These are phyloP conservation scores for Metarhizium humberi DNA, from an alignment of 2,329 filamentous ascomycete genomes.

Conservation along the genomic window DNA sequence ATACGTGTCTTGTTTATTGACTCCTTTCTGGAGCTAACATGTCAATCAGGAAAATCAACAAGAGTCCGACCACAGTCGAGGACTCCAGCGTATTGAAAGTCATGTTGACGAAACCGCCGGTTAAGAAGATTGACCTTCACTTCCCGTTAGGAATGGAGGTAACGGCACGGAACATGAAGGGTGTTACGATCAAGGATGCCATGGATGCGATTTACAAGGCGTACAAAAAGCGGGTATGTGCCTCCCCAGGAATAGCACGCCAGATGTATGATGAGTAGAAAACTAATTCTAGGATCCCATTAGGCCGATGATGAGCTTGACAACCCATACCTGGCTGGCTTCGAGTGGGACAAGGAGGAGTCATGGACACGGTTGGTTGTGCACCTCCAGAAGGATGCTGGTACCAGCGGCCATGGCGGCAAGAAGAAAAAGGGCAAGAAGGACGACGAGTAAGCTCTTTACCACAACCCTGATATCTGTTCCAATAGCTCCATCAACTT, in stretches of 20 bases:
- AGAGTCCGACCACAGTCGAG: slow-evolving; percentile 66
- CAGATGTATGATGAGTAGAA: background rate
- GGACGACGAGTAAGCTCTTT: slow-evolving; percentile 35
- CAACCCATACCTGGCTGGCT: slow-evolving; percentile 77
- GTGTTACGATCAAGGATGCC: slow-evolving; percentile 95
- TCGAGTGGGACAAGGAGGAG: slow-evolving; percentile 94
- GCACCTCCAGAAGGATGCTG: slow-evolving; percentile 67
- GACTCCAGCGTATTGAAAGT: slow-evolving; percentile 80
- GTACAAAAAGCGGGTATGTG: slow-evolving; percentile 86
- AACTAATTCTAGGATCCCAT: slow-evolving; percentile 2
- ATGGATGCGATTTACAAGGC: slow-evolving; percentile 92
- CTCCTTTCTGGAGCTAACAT: background rate
- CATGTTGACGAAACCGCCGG: slow-evolving; percentile 65
- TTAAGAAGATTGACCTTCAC: slow-evolving; percentile 91
- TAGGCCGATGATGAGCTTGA: slow-evolving; percentile 90
- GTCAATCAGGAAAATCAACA: slow-evolving; percentile 78
- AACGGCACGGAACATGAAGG: slow-evolving; percentile 82
- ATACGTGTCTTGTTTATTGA: background rate
- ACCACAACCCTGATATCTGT: slow-evolving; percentile 23
- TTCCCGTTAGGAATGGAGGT: slow-evolving; percentile 85
- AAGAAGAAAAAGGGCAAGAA: slow-evolving; percentile 67
- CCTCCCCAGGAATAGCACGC: background rate
- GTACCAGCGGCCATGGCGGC: slow-evolving; percentile 37
- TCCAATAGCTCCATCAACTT: slow-evolving; percentile 29
- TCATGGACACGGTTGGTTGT: slow-evolving; percentile 82